Conservation (phyloP, 1,284 basidiomycete genomes). For the Papiliotrema nemorosa region DNA sequence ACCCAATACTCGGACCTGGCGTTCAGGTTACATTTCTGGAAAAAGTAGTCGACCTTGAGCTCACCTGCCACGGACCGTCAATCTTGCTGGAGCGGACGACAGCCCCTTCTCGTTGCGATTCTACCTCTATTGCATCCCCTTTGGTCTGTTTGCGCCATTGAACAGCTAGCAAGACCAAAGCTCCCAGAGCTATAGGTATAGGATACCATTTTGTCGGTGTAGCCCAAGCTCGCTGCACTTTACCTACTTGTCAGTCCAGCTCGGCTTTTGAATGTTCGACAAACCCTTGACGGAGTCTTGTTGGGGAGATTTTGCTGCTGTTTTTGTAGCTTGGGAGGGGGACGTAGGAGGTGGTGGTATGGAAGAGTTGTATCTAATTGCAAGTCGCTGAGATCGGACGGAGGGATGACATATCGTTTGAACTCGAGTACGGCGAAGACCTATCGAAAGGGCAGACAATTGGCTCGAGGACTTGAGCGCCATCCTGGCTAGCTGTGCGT, state of each 20-base stretch:
- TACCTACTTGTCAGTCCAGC: constrained; percentile 2
- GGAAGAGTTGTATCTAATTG: constrained; percentile 9
- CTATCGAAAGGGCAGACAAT: neutral
- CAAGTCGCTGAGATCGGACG: neutral
- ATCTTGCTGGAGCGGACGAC: constrained; percentile 57
- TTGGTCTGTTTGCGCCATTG: constrained; percentile 56
- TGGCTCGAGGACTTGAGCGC: too few species aligned
- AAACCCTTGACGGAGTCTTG: neutral
- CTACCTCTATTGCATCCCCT: constrained; percentile 40
- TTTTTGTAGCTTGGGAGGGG: neutral
- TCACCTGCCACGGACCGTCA: constrained; percentile 86
- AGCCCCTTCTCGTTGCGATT: constrained; percentile 59
- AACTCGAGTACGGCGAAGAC: neutral
- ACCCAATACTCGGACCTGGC: constrained; percentile 88
- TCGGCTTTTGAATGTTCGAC: too few species aligned
- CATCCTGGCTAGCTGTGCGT: too few species aligned
- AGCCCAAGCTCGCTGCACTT: constrained; percentile 69
- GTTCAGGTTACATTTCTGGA: neutral
- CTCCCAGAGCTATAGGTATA: constrained; percentile 85
- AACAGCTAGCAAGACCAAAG: constrained; percentile 75
- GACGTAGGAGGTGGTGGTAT: neutral
- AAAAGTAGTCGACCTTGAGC: constrained; percentile 25
- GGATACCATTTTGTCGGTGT: constrained; percentile 96
- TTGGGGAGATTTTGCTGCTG: neutral
- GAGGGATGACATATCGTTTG: too few species aligned